Base-by-base conservation (phyloP, 768 basidiomycete genomes). In the Coprinopsis cinerea region DNA sequence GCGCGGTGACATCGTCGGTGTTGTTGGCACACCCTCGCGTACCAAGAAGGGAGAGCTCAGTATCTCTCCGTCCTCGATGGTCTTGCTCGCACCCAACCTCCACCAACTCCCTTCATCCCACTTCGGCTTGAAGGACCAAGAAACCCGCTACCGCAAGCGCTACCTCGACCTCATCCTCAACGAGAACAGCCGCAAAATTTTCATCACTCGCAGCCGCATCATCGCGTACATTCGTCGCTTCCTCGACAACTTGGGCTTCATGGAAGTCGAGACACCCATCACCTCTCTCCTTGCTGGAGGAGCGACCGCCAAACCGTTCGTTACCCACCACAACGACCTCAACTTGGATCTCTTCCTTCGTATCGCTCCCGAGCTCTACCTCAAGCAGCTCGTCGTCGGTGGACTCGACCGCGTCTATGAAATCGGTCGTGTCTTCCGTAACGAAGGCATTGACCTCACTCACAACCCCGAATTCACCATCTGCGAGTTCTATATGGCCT, bases 401-500 rank as follows among this genome's bases (percentile, higher is more conserved):
- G 96, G 96, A 2, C 78, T 99, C 18, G 95, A 98, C 66, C 86
- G 96, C 39, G 96, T 99, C 11, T 99, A 92, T 68, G 96, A 99
- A 69, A 97, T 99, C 54, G 96, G 95, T 2, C 84, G 95, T 35
- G 93, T 97, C 11, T 99, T 98, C 79, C 77, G 96, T 41, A 99
- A 98, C 67, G 96, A 99, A 66, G 90, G 94, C 25, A 99, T 99
- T 62, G 96, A 99, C 70, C 72, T 99, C 56, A 99, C 96, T 15
- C 96, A 99, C 68, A 99, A 99, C 69, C 96, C 96, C 57, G 96
- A 99, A 67, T 97, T 97, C 73, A 90, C 92, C 4, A 95, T 97
- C 70, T 98, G 95, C 78, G 95, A 99, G 72, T 98, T 99, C 70
- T 99, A 98, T 64, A 98, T 99, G 95, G 95, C 96, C 25, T 98